Conservation (phyloP, 2,329 filamentous ascomycete genomes). For the Colletotrichum godetiae region DNA sequence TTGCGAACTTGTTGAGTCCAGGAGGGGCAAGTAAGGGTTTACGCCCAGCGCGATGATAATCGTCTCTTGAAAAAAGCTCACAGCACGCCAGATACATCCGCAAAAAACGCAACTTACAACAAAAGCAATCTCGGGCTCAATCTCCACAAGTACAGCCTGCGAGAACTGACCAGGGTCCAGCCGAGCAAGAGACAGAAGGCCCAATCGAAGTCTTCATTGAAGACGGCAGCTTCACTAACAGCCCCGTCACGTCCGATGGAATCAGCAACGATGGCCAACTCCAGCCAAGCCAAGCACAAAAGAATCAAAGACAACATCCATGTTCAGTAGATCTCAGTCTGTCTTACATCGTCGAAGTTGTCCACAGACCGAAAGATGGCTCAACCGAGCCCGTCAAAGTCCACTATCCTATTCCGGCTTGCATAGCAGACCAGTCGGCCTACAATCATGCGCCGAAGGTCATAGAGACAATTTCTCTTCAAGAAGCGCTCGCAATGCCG, state of each 20-base stretch:
- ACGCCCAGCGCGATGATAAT: accelerated
- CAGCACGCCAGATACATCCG: constrained; percentile 4
- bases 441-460: background rate
- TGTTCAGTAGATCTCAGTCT: background rate
- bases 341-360: constrained; percentile 13
- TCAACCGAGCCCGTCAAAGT: constrained; percentile 13
- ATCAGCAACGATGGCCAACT: background rate
- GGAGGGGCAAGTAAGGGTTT: constrained; percentile 13
- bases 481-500: constrained; percentile 8
- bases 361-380: constrained; percentile 8
- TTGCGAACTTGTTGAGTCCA: constrained; percentile 23
- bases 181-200: background rate
- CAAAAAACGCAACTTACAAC: background rate
- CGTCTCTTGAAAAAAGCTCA: background rate
- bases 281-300: background rate
- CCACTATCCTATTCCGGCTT: constrained; percentile 17
- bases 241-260: background rate
- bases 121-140: background rate
- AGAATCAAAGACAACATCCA: background rate
- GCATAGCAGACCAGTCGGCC: constrained; percentile 1
- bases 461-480: background rate
- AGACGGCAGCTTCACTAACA: background rate
- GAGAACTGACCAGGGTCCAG: background rate
- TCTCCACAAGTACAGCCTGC: background rate
- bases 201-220: background rate